Evolutionary conservation across 2,329 filamentous ascomycete genomes (phyloP).

Genomic region (Domatiomyces globalis): DNA sequence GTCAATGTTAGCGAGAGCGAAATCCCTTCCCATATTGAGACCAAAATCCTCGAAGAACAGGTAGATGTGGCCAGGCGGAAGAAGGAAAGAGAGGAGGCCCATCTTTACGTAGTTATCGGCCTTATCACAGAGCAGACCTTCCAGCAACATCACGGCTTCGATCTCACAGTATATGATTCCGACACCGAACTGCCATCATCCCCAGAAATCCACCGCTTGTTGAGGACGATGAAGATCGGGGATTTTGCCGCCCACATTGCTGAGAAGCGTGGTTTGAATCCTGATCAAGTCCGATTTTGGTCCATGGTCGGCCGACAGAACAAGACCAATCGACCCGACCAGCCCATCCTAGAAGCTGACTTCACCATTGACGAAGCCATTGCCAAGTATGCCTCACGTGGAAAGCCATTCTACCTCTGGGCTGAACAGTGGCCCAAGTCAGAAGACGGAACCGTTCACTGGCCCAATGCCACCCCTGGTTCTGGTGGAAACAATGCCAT

Average conservation of each 20-base stretch:
- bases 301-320: slow-evolving; percentile 98
- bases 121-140: slow-evolving; percentile 75
- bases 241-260: slow-evolving; percentile 62
- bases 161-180: slow-evolving; percentile 58
- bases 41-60: slow-evolving; percentile 67
- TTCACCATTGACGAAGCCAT: slow-evolving; percentile 66
- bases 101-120: slow-evolving; percentile 75
- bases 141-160: slow-evolving; percentile 65
- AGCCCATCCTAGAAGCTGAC: slow-evolving; percentile 62
- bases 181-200: slow-evolving; percentile 50
- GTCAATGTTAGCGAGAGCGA: slow-evolving; percentile 61
- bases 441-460: slow-evolving; percentile 55
- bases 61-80: slow-evolving; percentile 58
- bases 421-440: slow-evolving; percentile 58
- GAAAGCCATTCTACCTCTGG: slow-evolving; percentile 62
- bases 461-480: slow-evolving; percentile 35
- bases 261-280: slow-evolving; percentile 52
- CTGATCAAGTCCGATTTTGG: slow-evolving; percentile 69
- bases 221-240: slow-evolving; percentile 59
- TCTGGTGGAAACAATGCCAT: slow-evolving; percentile 41
- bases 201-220: slow-evolving; percentile 57
- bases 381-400: slow-evolving; percentile 54
- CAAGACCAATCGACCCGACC: slow-evolving; percentile 84
- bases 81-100: slow-evolving; percentile 86
- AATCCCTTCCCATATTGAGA: slow-evolving; percentile 67